These are phyloP conservation scores for Afroboletus lepidellus DNA, from an alignment of 1,284 basidiomycete species.

Conservation along the genomic window DNA sequence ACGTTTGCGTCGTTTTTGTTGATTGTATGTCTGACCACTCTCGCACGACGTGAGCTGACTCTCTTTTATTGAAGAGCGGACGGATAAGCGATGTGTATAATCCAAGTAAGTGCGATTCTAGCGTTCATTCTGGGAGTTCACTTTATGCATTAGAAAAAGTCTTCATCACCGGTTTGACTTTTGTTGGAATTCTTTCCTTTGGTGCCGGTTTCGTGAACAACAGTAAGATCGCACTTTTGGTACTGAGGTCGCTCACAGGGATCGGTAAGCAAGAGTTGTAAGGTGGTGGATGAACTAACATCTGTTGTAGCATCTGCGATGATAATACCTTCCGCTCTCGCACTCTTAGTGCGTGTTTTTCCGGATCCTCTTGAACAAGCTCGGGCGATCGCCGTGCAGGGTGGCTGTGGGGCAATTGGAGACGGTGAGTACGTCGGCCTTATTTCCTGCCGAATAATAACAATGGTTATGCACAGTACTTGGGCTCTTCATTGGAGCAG, in stretches of 20 bases:
- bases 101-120: conserved; percentile 19
- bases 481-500: conserved; percentile 36
- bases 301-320: conserved; percentile 37
- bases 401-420: conserved; percentile 44
- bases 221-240: conserved; percentile 42
- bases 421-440: conserved; percentile 35
- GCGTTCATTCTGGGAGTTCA: background rate
- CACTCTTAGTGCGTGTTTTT: conserved; percentile 46
- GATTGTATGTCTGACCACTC: conserved; percentile 31
- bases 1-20: conserved; percentile 45
- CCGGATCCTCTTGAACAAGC: conserved; percentile 45
- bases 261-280: conserved; percentile 28
- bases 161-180: conserved; percentile 34
- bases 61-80: conserved; percentile 25
- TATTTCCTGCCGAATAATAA: background rate
- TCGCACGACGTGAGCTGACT: conserved; percentile 18
- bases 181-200: conserved; percentile 39
- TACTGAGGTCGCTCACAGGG: conserved; percentile 45
- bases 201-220: conserved; percentile 42
- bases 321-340: conserved; percentile 49
- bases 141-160: conserved; percentile 15
- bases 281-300: background rate
- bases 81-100: conserved; percentile 34
- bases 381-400: conserved; percentile 45
- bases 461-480: conserved; percentile 24